A percentile compares a stretch with the other conserved stretches of the same genome.
Conservation (phyloP, 257 asterid genomes). For the Solanum microdontum region DNA sequence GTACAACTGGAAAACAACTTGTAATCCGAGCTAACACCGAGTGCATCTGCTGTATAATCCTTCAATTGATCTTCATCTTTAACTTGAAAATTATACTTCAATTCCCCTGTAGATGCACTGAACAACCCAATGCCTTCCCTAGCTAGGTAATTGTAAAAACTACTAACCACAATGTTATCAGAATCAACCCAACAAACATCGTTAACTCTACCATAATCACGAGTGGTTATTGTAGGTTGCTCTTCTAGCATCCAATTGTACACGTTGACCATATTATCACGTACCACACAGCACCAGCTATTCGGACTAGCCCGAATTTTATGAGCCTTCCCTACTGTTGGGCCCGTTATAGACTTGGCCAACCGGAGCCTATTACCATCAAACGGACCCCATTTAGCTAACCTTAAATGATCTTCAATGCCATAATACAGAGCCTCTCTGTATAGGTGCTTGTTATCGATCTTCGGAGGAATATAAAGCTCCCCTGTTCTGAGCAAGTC, state of each 20-base stretch:
- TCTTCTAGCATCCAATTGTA: conserved; percentile 84
- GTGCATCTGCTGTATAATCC: too few species aligned
- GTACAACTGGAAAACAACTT: too few species aligned
- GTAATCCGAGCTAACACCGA: too few species aligned
- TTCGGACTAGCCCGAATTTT: conserved; percentile 1
- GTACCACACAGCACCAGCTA: too few species aligned
- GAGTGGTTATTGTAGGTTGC: conserved; percentile 47
- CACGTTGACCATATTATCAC: conserved; percentile 5
- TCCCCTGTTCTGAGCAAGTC: too few species aligned
- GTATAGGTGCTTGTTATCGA: not conserved
- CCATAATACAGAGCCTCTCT: conserved; percentile 74
- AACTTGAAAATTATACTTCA: conserved; percentile 49
- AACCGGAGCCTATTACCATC: conserved; percentile 42
- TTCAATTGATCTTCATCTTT: conserved; percentile 3
- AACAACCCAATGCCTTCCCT: conserved; percentile 76
- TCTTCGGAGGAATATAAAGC: too few species aligned
- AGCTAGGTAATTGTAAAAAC: conserved; percentile 56
- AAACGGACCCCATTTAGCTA: conserved; percentile 66
- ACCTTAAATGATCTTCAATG: conserved; percentile 50
- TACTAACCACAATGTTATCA: conserved; percentile 44
- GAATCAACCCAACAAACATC: conserved; percentile 63
- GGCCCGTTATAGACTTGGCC: too few species aligned
- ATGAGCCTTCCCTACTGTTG: too few species aligned
- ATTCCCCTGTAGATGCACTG: conserved; percentile 39
- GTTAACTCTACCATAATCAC: conserved; percentile 66